Evolutionary conservation across 2,329 filamentous ascomycete genomes (phyloP), one percentile per base, ranked within the genome.

Genomic region (Arachnomyces sp.): DNA sequence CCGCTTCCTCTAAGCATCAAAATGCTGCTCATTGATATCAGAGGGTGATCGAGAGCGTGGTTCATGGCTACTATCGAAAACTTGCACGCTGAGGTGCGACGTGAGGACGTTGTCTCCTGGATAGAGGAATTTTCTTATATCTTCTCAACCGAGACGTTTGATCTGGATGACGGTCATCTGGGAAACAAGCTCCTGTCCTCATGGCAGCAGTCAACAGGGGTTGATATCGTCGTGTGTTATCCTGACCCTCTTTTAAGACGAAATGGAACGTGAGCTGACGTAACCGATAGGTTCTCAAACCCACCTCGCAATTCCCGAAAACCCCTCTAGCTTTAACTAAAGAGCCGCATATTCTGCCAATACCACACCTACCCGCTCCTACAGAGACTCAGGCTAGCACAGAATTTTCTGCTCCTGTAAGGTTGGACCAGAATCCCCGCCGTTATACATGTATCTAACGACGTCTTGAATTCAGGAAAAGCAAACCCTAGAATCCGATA

Each of bases 121-220:
- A 43, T 43, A 35, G 31, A 37, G 33, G 41, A 43, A 14, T 43
- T 43, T 28, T 43, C 41, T 18, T 43, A 43, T 17, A 43, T 43
- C n/a, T 43, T 36, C 36, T 39, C 41, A 16, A 5, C 41, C 2
- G 36, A 33, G 5, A 37, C 32, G n/a, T 43, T 43, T 28, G 41
- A 43, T 34, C 36, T 43, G 8, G 41, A 38, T n/a, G 31, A 43
- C 11, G 25, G 25, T 11, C 40, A 36, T 7, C 31, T 43, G 15
- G 35, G 36, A 9, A 32, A 32, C 11, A 28, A 28, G n/a, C n/a
- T n/a, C n/a, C n/a, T n/a, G n/a, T n/a, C n/a, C n/a, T n/a, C n/a
- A n/a, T n/a, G n/a, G n/a, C n/a, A n/a, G n/a, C n/a, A n/a, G n/a
- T n/a, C n/a, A n/a, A n/a, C n/a, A n/a, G n/a, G n/a, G n/a, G n/a